phyloP scores from a whole-genome alignment of 2,329 filamentous ascomycete species.

The Colletotrichum shisoi region DNA sequence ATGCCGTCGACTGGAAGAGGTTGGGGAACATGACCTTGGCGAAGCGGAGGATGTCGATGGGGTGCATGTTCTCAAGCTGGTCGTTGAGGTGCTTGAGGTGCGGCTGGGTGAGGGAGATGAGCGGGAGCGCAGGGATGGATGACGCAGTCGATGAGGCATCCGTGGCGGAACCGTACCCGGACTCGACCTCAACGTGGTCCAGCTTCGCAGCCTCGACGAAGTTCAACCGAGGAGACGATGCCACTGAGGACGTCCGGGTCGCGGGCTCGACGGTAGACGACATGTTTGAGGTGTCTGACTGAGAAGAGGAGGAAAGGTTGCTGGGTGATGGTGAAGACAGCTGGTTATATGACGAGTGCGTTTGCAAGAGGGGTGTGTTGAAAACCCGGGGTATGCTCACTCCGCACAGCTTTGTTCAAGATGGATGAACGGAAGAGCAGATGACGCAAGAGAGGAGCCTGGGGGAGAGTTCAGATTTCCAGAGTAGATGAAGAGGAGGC shows the following conservation, averaged over 20 bases:
- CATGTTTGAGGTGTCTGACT: slow-evolving; percentile 48
- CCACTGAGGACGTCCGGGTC: slow-evolving; percentile 52
- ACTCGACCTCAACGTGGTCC: slow-evolving; percentile 67
- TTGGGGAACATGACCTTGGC: slow-evolving; percentile 88
- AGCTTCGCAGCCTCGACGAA: slow-evolving; percentile 53
- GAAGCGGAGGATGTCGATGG: slow-evolving; percentile 91
- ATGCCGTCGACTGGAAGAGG: slow-evolving; percentile 86
- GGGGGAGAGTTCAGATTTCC: slow-evolving; percentile 16
- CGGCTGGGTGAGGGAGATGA: slow-evolving; percentile 83
- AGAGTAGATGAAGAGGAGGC: slow-evolving; percentile 1
- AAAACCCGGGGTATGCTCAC: slow-evolving; percentile 36
- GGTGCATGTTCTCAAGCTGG: slow-evolving; percentile 85
- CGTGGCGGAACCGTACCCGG: slow-evolving; percentile 75
- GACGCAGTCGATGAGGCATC: slow-evolving; percentile 53
- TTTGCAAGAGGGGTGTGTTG: slow-evolving; percentile 25
- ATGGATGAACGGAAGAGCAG: slow-evolving; percentile 22
- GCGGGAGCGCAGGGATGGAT: slow-evolving; percentile 72
- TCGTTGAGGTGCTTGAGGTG: slow-evolving; percentile 91
- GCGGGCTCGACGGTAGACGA: slow-evolving; percentile 44
- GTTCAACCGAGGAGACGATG: slow-evolving; percentile 50
- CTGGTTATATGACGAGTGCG: slow-evolving; percentile 22
- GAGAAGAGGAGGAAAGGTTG: slow-evolving; percentile 29
- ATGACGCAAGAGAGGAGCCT: slow-evolving; percentile 39
- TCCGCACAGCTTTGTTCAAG: slow-evolving; percentile 22
- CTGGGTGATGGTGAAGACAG: not conserved